Conservation (phyloP, 306 rosid species). For the Calophaca sinica region DNA sequence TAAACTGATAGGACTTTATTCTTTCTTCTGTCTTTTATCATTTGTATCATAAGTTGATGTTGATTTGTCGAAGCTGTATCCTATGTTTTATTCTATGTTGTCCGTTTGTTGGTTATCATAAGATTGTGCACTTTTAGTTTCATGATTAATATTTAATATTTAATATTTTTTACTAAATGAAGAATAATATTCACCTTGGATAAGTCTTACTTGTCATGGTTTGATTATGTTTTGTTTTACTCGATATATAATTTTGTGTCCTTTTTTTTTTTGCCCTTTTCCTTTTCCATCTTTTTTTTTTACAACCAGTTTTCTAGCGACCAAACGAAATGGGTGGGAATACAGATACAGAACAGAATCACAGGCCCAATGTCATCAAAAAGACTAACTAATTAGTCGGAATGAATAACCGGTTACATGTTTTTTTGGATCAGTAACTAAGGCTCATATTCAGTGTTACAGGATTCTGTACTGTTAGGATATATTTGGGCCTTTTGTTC, state of each 20-base stretch:
- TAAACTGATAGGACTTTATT: not conserved
- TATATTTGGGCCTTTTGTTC: too few species aligned
- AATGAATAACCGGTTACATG: too few species aligned
- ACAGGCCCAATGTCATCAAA: too few species aligned
- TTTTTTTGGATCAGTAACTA: too few species aligned
- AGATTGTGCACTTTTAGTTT: constrained; percentile 2
- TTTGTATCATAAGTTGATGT: constrained; percentile 30
- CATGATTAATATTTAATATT: not conserved
- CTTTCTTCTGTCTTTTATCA: constrained; percentile 4
- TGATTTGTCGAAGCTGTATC: constrained; percentile 19
- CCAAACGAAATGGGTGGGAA: too few species aligned
- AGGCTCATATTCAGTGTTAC: too few species aligned
- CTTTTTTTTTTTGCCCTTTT: not conserved
- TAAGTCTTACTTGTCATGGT: not conserved
- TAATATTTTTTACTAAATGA: not conserved
- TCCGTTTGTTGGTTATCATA: not conserved
- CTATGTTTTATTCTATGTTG: constrained; percentile 8
- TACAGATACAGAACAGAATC: too few species aligned
- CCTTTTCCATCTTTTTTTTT: not conserved
- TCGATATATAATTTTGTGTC: constrained; percentile 6
- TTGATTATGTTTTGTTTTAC: not conserved
- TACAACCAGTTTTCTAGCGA: too few species aligned
- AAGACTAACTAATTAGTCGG: too few species aligned
- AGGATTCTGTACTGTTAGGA: too few species aligned
- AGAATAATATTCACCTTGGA: not conserved